phyloP scores from a whole-genome alignment of 2,329 filamentous ascomycete species.

The Emmonsia crescens region DNA sequence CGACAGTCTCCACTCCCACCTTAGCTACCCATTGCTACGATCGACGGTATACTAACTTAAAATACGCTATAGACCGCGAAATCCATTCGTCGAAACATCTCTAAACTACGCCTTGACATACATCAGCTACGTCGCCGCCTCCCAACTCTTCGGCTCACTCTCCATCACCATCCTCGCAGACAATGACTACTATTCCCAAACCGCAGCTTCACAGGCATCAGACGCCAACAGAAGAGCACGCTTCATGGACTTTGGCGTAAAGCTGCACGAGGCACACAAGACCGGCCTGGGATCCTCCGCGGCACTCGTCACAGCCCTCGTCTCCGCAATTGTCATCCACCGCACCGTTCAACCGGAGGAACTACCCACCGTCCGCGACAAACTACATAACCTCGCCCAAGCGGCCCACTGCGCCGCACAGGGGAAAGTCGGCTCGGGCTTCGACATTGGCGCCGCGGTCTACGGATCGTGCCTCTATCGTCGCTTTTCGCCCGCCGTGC shows the following conservation, averaged over 20 bases:
- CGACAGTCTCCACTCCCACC: neutral
- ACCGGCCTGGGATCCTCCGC: constrained; percentile 92
- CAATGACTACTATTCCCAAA: constrained; percentile 89
- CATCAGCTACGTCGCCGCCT: constrained; percentile 42
- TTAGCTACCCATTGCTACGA: neutral
- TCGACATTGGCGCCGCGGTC: constrained; percentile 87
- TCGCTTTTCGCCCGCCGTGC: constrained; percentile 74
- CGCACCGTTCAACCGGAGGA: constrained; percentile 34
- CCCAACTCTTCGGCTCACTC: constrained; percentile 51
- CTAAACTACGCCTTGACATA: constrained; percentile 82
- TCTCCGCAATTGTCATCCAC: constrained; percentile 39
- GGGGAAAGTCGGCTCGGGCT: constrained; percentile 91
- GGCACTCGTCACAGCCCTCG: constrained; percentile 79
- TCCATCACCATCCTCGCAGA: constrained; percentile 83
- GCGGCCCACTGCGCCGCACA: constrained; percentile 90
- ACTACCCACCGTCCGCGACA: constrained; percentile 42
- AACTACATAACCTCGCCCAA: constrained; percentile 86
- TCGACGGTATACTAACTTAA: neutral
- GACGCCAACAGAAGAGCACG: constrained; percentile 33
- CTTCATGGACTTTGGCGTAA: constrained; percentile 69
- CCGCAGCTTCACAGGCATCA: constrained; percentile 32
- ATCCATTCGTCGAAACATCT: constrained; percentile 87
- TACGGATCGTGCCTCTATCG: constrained; percentile 86
- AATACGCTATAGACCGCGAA: constrained; percentile 42
- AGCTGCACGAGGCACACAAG: constrained; percentile 73